Evolutionary conservation across 2,329 filamentous ascomycete species (phyloP), one percentile per base, ranked within the genome.

Genomic region (Aspergillus chevalieri): DNA sequence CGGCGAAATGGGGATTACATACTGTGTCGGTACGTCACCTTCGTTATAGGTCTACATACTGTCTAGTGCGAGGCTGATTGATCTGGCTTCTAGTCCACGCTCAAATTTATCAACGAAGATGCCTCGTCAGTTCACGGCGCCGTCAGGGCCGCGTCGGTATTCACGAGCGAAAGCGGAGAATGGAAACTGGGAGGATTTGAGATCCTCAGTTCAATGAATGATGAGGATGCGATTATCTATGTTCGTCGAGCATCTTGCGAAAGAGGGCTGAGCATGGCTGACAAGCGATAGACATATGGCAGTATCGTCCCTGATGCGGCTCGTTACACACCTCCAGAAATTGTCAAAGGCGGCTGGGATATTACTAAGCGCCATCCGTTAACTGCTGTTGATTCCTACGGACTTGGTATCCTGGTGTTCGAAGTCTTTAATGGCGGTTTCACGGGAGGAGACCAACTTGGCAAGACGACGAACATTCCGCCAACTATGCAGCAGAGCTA

Each of bases 111-210:
- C 67, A 98, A 98, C 63, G 84, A 87, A 44, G 93, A 98, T 57
- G 93, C 91, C 3, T 79, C 86, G 2, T 96, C 91, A 0, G 87
- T 98, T 46, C 93, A 98, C 62, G 93, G 91, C 44, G 89, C 83
- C 61, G 76, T 98, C 47, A 84, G 88, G 54, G 86, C 88, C 17
- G 87, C 87, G 0, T 95, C 92, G 0, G 79, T 98, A 56, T 98
- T 91, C 69, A 93, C 89, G 3, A 90, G 89, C 52, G 92, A 97
- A 65, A 96, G 93, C 64, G 93, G 93, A 50, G 93, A 98, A 72
- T 98, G 93, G 93, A 97, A 94, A 65, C 75, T 98, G 2, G 91
- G 87, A 17, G 93, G 93, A 0, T 95, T 98, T 59, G 93, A 98
- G 58, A 81, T 95, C 4, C 70, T 97, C 51, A 97, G 91, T 71